These are phyloP conservation scores for Exophiala xenobiotica DNA, from an alignment of 2,329 filamentous ascomycete species.

Conservation along the genomic window DNA sequence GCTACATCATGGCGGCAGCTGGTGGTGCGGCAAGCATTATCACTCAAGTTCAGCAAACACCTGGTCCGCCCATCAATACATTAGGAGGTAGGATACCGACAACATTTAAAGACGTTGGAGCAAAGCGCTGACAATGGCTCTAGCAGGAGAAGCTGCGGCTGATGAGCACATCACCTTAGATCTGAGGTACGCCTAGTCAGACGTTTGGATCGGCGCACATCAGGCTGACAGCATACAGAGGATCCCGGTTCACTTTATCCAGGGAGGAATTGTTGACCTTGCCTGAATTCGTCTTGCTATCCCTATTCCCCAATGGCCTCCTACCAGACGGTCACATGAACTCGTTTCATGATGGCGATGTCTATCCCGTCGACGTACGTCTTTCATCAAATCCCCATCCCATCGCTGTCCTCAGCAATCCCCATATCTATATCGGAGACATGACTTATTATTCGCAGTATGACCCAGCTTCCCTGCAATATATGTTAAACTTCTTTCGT, in stretches of 20 bases:
- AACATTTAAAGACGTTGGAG: not conserved
- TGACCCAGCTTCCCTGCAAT: conserved; percentile 91
- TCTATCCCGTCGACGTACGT: conserved; percentile 96
- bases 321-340: conserved; percentile 96
- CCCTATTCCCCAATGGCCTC: conserved; percentile 97
- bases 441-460: conserved; percentile 67
- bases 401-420: conserved; percentile 30
- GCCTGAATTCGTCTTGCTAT: conserved; percentile 94
- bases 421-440: conserved; percentile 47
- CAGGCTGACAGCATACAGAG: conserved; percentile 56
- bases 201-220: no score
- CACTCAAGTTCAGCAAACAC: conserved; percentile 95
- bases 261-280: conserved; percentile 92
- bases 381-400: conserved; percentile 30
- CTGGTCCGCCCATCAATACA: conserved; percentile 78
- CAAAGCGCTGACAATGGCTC: conserved; percentile 11
- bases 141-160: conserved; percentile 28
- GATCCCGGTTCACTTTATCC: conserved; percentile 88
- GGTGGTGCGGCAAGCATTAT: conserved; percentile 98
- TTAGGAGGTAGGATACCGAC: conserved; percentile 66
- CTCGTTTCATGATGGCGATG: conserved; percentile 85
- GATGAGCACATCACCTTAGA: conserved; percentile 34
- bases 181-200: conserved; percentile 26
- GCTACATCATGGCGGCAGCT: conserved; percentile 96
- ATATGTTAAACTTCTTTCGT: conserved; percentile 99